Percentiles rank a stretch among this genome's conserved stretches.
Conservation (phyloP, 2,329 filamentous ascomycete species). For the Exophiala aquamarina region DNA sequence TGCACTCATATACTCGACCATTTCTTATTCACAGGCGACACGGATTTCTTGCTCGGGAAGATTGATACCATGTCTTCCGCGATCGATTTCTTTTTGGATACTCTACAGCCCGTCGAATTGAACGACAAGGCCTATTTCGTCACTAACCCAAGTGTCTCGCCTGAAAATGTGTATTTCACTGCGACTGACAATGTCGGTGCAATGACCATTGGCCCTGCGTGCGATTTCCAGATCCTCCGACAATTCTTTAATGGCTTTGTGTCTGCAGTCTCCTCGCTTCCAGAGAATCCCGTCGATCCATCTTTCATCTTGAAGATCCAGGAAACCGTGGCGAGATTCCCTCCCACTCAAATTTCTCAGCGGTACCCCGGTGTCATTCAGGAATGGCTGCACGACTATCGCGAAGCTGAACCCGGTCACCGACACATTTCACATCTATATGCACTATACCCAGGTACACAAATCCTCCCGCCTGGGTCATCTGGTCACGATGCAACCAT, state of each 20-base stretch:
- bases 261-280: constrained; percentile 12
- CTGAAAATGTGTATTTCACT: constrained; percentile 33
- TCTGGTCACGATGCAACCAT: no score
- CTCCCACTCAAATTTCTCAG: constrained; percentile 24
- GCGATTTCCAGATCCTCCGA: constrained; percentile 48
- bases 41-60: constrained; percentile 25
- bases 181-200: constrained; percentile 1
- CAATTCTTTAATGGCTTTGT: constrained; percentile 40
- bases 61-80: constrained; percentile 31
- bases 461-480: constrained; percentile 38
- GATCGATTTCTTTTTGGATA: constrained; percentile 34
- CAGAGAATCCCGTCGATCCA: constrained; percentile 19
- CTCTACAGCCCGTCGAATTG: constrained; percentile 29
- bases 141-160: constrained; percentile 32
- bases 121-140: constrained; percentile 23
- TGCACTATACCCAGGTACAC: constrained; percentile 47
- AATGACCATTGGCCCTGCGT: constrained; percentile 39
- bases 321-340: constrained; percentile 13
- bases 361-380: constrained; percentile 32
- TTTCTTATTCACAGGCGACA: constrained; percentile 50
- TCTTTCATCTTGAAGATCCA: constrained; percentile 13
- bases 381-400: constrained; percentile 37
- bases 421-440: constrained; percentile 54
- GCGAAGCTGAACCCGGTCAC: constrained; percentile 49
- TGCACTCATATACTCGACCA: constrained; percentile 61